These are phyloP conservation scores for Pontederia paniculata DNA, from an alignment of 176 grass and related monocot species.

Conservation along the genomic window DNA sequence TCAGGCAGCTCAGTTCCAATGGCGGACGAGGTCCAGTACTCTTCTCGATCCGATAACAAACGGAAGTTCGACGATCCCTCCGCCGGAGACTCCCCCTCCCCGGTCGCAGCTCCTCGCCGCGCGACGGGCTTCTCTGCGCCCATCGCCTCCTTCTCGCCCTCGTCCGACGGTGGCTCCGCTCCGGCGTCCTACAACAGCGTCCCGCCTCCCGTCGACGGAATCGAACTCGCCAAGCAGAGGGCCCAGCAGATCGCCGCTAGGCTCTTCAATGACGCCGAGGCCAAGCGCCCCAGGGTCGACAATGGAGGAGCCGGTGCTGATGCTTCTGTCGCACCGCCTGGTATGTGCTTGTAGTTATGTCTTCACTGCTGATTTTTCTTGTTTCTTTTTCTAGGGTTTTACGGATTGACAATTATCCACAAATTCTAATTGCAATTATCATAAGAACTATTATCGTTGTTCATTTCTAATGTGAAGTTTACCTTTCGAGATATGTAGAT, in stretches of 20 bases:
- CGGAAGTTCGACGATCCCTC: conserved; percentile 67
- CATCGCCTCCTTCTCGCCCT: conserved; percentile 28
- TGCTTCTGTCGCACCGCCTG: conserved; percentile 1
- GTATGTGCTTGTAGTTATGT: too few species aligned
- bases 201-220: conserved; percentile 66
- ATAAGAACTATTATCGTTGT: too few species aligned
- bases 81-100: conserved; percentile 18
- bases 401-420: background rate
- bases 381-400: conserved; percentile 27
- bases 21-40: conserved; percentile 49
- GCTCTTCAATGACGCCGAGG: conserved; percentile 83
- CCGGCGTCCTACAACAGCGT: conserved; percentile 58
- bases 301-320: conserved; percentile 39
- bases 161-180: conserved; percentile 9
- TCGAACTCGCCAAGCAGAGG: conserved; percentile 84
- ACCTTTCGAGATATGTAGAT: too few species aligned
- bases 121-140: conserved; percentile 70
- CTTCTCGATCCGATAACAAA: conserved; percentile 50
- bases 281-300: conserved; percentile 75
- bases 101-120: conserved; percentile 16
- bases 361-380: conserved; percentile 13
- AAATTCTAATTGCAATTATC: background rate
- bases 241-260: conserved; percentile 89
- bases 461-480: too few species aligned
- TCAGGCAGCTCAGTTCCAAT: conserved; percentile 20